Evolutionary conservation across 371 early-diverging fungal species (phyloP).

Genomic region (Choanephora cucurbitarum): DNA sequence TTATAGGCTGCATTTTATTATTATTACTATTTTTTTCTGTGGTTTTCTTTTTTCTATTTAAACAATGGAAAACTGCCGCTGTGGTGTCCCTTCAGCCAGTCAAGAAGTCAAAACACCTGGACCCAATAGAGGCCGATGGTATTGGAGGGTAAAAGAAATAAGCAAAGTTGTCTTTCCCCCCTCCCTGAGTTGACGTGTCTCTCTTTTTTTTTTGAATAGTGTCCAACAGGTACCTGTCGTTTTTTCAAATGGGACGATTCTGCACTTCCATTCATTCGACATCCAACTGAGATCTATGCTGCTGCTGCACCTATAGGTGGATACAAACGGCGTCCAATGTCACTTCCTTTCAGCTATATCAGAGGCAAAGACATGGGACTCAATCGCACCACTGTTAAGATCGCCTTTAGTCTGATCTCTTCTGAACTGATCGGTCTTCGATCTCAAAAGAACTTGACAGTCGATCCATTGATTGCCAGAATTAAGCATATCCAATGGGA

Average conservation of each 20-base stretch:
- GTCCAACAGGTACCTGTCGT: conserved; percentile 25
- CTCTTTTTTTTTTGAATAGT: conserved; percentile 26
- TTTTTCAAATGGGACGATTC: conserved; percentile 47
- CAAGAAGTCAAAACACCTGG: conserved; percentile 17
- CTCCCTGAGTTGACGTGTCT: neutral
- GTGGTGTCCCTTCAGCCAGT: conserved; percentile 7
- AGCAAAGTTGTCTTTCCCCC: no score
- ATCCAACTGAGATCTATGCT: conserved; percentile 26
- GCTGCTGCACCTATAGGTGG: neutral
- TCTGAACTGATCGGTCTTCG: conserved; percentile 21
- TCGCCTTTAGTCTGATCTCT: conserved; percentile 27
- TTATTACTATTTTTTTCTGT: no score
- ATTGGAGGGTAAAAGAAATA: conserved; percentile 22
- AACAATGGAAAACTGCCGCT: conserved; percentile 10
- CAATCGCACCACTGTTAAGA: conserved; percentile 6
- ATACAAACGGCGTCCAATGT: conserved; percentile 1
- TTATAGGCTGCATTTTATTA: no score
- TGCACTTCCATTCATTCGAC: conserved; percentile 14
- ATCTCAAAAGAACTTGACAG: conserved; percentile 15
- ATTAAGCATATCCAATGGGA: conserved; percentile 24
- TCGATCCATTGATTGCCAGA: conserved; percentile 26
- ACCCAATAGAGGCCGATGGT: conserved; percentile 37
- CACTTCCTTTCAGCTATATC: neutral
- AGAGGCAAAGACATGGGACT: neutral
- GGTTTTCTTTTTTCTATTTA: no score